phyloP scores from a whole-genome alignment of 768 basidiomycete species.

The Amylocystis lapponica region DNA sequence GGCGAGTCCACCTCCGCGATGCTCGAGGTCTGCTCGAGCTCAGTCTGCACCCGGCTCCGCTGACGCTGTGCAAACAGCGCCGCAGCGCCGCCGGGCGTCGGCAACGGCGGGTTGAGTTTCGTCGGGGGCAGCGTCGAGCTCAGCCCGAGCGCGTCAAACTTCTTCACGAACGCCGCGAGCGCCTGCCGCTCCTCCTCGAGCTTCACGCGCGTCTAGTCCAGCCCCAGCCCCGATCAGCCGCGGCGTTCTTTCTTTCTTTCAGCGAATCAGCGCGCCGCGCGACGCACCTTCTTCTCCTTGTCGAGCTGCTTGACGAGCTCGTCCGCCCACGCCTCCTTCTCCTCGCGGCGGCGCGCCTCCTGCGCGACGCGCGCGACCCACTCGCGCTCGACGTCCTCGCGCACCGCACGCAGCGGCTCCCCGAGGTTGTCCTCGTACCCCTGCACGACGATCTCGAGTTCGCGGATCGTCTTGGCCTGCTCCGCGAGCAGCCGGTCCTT shows the following conservation, averaged over 20 bases:
- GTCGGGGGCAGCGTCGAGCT: conserved; percentile 28
- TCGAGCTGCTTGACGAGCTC: conserved; percentile 74
- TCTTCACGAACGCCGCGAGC: conserved; percentile 73
- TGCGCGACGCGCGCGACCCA: conserved; percentile 56
- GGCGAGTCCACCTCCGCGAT: conserved; percentile 44
- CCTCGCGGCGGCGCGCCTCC: conserved; percentile 55
- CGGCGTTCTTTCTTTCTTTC: too few species aligned
- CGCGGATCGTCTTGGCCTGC: conserved; percentile 69
- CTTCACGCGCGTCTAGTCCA: conserved; percentile 45
- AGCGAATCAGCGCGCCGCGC: not conserved
- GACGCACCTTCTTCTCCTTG: conserved; percentile 64
- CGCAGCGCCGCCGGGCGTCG: conserved; percentile 45
- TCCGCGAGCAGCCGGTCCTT: conserved; percentile 73
- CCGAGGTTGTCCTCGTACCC: conserved; percentile 73
- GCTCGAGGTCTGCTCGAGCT: conserved; percentile 19
- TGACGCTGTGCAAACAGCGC: conserved; percentile 45
- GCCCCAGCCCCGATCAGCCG: too few species aligned
- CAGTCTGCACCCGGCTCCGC: conserved; percentile 26
- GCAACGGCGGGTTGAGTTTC: conserved; percentile 44
- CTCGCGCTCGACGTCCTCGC: conserved; percentile 72
- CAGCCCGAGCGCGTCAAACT: conserved; percentile 69
- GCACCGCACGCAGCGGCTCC: conserved; percentile 57
- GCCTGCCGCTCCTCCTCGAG: conserved; percentile 77
- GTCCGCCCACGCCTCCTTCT: conserved; percentile 66
- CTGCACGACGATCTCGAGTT: conserved; percentile 65